Conservation (phyloP, 169 alveolate genomes). For the Babesia ovata region DNA sequence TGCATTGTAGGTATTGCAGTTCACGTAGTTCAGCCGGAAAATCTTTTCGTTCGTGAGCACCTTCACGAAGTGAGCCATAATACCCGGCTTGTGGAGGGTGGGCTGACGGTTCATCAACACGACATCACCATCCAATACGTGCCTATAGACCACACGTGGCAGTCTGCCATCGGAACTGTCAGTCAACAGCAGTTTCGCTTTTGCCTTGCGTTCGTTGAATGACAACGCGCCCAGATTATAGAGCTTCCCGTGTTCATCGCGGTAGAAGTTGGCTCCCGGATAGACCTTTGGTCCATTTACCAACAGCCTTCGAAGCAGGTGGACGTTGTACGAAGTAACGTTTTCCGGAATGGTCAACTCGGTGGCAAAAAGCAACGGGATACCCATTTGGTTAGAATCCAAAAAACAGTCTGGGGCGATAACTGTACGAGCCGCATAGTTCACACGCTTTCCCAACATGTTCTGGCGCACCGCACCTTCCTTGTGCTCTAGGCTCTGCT, state of each 20-base stretch:
- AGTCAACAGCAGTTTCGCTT: constrained; percentile 79
- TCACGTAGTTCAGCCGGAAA: constrained; percentile 96
- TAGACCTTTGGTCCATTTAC: constrained; percentile 92
- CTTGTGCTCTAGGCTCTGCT: constrained; percentile 93
- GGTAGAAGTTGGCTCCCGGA: constrained; percentile 95
- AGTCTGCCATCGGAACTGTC: constrained; percentile 59
- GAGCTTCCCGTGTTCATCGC: constrained; percentile 76
- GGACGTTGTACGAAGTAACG: constrained; percentile 88
- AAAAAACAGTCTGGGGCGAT: constrained; percentile 98
- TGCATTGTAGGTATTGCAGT: constrained; percentile 98
- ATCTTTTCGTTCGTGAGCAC: constrained; percentile 92
- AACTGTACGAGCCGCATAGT: constrained; percentile 97
- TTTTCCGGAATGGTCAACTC: constrained; percentile 93
- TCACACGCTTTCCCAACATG: constrained; percentile 99
- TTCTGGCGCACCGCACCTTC: constrained; percentile 96
- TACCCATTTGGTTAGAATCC: constrained; percentile 95
- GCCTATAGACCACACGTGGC: constrained; percentile 90
- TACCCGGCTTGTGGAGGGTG: constrained; percentile 95
- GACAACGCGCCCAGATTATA: constrained; percentile 68
- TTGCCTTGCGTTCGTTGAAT: constrained; percentile 84
- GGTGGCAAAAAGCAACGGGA: constrained; percentile 93
- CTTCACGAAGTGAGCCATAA: constrained; percentile 92
- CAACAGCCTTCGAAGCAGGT: constrained; percentile 84
- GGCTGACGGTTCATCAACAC: constrained; percentile 97
- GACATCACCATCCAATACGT: constrained; percentile 95